These are phyloP conservation scores for Malbranchea zuffiana DNA, from an alignment of 2,329 filamentous ascomycete genomes.

Conservation along the genomic window DNA sequence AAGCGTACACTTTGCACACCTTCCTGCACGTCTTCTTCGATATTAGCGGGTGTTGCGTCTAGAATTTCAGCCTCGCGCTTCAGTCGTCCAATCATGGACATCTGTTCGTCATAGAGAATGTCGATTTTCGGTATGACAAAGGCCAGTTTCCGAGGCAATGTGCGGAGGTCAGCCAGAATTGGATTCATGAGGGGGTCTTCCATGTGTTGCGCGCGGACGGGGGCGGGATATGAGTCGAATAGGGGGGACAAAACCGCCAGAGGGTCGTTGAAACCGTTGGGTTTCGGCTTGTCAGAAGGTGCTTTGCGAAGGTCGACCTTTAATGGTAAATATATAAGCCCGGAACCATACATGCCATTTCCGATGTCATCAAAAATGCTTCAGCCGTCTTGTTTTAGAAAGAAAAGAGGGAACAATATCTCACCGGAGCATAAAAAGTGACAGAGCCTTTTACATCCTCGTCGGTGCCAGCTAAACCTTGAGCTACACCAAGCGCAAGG, in stretches of 20 bases:
- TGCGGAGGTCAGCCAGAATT: constrained; percentile 25
- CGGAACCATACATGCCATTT: background rate
- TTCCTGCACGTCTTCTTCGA: too few species aligned
- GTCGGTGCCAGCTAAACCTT: constrained; percentile 19
- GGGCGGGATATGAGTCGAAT: constrained; percentile 36
- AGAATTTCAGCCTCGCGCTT: constrained; percentile 18
- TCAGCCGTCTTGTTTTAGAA: background rate
- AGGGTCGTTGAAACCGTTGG: constrained; percentile 28
- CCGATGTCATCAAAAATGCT: background rate
- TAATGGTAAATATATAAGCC: background rate
- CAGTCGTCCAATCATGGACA: constrained; percentile 29
- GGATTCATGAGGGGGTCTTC: constrained; percentile 31
- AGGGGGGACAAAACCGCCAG: constrained; percentile 31
- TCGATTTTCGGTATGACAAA: constrained; percentile 34
- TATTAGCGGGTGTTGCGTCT: constrained; percentile 3
- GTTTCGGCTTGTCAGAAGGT: constrained; percentile 34
- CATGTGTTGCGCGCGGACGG: constrained; percentile 16
- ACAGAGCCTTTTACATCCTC: constrained; percentile 29
- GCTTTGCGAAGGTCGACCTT: constrained; percentile 31
- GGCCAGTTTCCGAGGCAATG: constrained; percentile 31
- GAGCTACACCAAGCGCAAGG: constrained; percentile 30
- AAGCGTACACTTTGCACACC: too few species aligned
- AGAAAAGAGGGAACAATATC: constrained; percentile 4
- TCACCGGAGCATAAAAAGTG: constrained; percentile 30
- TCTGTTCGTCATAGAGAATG: constrained; percentile 34